Conservation (phyloP, 2,329 filamentous ascomycete genomes). For the Neopestalotiopsis rosae region DNA sequence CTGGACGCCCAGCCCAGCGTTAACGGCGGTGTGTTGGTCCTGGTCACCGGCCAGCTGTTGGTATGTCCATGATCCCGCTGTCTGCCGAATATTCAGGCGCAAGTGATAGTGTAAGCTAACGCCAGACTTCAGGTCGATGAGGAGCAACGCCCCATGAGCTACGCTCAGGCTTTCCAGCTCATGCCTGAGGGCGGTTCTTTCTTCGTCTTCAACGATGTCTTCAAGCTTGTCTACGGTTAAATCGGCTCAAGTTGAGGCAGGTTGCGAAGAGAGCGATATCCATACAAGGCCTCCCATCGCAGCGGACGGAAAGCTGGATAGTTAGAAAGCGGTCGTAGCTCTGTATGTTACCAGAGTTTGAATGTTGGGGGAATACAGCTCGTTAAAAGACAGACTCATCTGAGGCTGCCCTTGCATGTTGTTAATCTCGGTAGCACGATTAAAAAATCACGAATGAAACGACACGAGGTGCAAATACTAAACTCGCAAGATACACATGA, state of each 20-base stretch:
- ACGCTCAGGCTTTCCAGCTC: constrained; percentile 89
- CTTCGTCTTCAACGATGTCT: constrained; percentile 93
- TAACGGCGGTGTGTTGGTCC: constrained; percentile 76
- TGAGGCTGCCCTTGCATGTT: not conserved
- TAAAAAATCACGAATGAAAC: constrained; percentile 5
- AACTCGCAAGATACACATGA: not conserved
- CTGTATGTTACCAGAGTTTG: not conserved
- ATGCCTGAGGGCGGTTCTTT: constrained; percentile 73
- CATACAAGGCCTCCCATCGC: constrained; percentile 2
- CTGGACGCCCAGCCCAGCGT: constrained; percentile 83
- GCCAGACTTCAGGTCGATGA: constrained; percentile 73
- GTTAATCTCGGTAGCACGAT: constrained; percentile 5
- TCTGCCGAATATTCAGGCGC: not conserved
- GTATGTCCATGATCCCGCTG: constrained; percentile 55
- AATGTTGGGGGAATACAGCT: not conserved
- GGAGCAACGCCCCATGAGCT: constrained; percentile 86
- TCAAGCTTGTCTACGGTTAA: constrained; percentile 81
- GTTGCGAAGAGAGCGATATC: not conserved
- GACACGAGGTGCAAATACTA: not conserved
- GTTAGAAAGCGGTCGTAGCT: not conserved
- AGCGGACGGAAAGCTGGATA: not conserved
- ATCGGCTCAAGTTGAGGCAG: not conserved
- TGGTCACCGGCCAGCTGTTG: constrained; percentile 85
- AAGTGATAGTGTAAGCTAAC: constrained; percentile 3
- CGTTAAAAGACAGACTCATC: not conserved